phyloP scores from a whole-genome alignment of 83 land plant genomes.

The Picea abies region DNA sequence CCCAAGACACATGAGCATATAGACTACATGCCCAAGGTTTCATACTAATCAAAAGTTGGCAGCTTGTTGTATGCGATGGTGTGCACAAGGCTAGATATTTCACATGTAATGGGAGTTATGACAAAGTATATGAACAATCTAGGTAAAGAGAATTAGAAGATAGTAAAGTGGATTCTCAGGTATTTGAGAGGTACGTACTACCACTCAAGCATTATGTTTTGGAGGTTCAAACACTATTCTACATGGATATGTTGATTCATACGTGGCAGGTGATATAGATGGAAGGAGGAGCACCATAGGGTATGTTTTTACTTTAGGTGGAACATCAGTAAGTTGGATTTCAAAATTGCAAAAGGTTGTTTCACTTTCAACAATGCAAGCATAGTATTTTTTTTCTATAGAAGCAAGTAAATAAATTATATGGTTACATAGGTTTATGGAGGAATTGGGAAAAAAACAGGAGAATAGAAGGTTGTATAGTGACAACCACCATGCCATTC shows the following conservation, averaged over 20 bases:
- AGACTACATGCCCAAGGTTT: not conserved
- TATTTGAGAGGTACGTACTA: not conserved
- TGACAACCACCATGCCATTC: too few species aligned
- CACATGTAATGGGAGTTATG: not conserved
- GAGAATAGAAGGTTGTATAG: too few species aligned
- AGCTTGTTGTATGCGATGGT: conserved; percentile 9
- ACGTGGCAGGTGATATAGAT: conserved; percentile 6
- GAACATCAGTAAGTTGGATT: not conserved
- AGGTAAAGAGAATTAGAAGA: not conserved
- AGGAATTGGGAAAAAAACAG: not conserved
- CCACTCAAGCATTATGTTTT: not conserved
- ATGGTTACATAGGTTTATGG: not conserved
- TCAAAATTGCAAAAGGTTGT: not conserved
- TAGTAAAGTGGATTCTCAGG: not conserved
- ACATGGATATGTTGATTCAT: not conserved
- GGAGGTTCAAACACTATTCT: too few species aligned
- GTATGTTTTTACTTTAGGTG: not conserved
- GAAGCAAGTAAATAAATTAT: not conserved
- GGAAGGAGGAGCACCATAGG: not conserved
- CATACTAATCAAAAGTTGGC: not conserved
- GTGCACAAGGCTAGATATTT: conserved; percentile 11
- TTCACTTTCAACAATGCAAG: conserved; percentile 5
- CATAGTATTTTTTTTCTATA: not conserved
- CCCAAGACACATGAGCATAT: not conserved
- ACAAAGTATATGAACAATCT: not conserved